Conservation (phyloP, 2,329 filamentous ascomycete species). For the Beauveria brongniartii region DNA sequence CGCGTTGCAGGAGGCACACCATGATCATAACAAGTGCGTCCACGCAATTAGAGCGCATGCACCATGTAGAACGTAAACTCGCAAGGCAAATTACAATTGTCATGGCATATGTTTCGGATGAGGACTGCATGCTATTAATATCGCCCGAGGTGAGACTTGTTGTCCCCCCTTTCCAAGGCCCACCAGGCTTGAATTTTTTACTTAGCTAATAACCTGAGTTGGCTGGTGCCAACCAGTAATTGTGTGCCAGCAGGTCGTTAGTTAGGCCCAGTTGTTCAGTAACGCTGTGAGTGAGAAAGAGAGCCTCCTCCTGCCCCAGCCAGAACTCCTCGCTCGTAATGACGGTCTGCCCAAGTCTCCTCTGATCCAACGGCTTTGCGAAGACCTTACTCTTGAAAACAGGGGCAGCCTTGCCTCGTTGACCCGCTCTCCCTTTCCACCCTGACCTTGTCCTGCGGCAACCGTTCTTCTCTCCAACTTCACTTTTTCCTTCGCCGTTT, state of each 20-base stretch:
- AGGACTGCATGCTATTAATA: conserved; percentile 11
- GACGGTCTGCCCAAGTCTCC: not conserved
- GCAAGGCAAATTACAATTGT: conserved; percentile 9
- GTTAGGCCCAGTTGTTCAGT: not conserved
- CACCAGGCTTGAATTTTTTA: not conserved
- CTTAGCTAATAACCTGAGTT: not conserved
- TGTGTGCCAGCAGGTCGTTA: not conserved
- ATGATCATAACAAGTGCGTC: conserved; percentile 4
- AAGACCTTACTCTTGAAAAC: conserved; percentile 2
- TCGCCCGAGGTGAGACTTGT: conserved; percentile 10
- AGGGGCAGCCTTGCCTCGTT: conserved; percentile 8
- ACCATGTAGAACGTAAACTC: not conserved
- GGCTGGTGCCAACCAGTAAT: not conserved
- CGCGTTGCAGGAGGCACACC: not conserved
- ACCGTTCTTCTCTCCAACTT: conserved; percentile 7
- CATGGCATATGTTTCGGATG: conserved; percentile 10
- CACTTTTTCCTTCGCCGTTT: conserved; percentile 1
- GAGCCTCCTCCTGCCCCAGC: not conserved
- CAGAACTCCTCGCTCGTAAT: not conserved
- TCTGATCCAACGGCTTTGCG: conserved; percentile 4
- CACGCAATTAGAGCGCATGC: conserved; percentile 13
- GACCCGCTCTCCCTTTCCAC: conserved; percentile 9
- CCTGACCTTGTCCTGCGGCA: conserved; percentile 8
- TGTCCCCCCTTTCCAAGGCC: conserved; percentile 2
- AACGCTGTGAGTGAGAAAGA: not conserved